Evolutionary conservation across 345 rosid genomes (phyloP).

Genomic region (Melaleuca alternifolia): DNA sequence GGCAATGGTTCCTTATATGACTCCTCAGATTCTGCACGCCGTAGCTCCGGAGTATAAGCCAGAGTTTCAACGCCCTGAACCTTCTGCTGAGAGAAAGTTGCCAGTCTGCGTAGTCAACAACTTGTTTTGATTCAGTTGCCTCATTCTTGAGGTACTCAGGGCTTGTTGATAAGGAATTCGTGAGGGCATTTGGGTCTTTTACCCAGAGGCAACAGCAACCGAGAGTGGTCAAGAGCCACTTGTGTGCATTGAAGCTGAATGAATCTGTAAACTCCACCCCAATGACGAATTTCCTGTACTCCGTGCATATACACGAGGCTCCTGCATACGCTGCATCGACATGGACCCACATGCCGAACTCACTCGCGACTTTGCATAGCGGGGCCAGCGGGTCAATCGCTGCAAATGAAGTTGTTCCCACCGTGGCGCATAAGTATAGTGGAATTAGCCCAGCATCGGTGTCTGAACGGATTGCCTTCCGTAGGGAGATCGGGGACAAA

Average conservation of each 20-base stretch:
- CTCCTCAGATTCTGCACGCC: background rate
- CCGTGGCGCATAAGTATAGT: constrained; percentile 15
- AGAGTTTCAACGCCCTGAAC: constrained; percentile 19
- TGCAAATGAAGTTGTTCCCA: constrained; percentile 20
- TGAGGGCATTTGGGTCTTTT: constrained; percentile 32
- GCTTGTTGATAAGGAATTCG: constrained; percentile 20
- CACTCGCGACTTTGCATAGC: background rate
- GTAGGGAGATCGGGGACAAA: background rate
- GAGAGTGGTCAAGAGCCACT: constrained; percentile 36
- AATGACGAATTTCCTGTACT: constrained; percentile 25
- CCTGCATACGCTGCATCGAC: constrained; percentile 49
- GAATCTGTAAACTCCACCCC: constrained; percentile 39
- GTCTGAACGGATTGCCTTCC: background rate
- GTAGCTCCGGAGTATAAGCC: background rate
- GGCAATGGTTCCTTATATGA: too few species aligned
- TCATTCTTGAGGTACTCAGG: constrained; percentile 34
- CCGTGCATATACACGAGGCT: constrained; percentile 37
- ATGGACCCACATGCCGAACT: constrained; percentile 31
- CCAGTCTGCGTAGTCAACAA: constrained; percentile 49
- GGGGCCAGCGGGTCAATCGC: constrained; percentile 20
- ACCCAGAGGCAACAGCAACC: constrained; percentile 53
- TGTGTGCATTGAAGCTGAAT: constrained; percentile 42
- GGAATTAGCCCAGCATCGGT: constrained; percentile 9
- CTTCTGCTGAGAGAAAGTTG: constrained; percentile 42
- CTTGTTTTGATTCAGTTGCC: constrained; percentile 15